A percentile compares a stretch with the other conserved stretches of the same genome.
Evolutionary conservation across 441 rosid species (phyloP).

Genomic region (Omphalea diandra): DNA sequence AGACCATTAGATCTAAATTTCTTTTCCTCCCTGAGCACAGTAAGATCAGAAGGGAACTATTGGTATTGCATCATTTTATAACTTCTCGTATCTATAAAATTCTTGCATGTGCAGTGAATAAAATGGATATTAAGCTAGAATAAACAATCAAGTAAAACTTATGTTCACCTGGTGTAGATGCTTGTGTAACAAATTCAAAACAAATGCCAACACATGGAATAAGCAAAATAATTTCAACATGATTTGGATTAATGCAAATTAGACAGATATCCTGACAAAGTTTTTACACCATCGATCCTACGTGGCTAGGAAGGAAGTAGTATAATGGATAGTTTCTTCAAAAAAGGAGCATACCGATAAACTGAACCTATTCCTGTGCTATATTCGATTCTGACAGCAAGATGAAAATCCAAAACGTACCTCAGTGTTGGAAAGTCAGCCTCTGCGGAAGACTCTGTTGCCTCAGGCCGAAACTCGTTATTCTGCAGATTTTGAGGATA

Average conservation of each 20-base stretch:
- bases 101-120: neutral
- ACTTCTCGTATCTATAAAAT: neutral
- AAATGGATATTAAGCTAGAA: neutral
- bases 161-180: neutral
- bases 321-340: neutral
- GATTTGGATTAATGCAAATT: neutral
- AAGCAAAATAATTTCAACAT: neutral
- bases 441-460: slow-evolving; percentile 70
- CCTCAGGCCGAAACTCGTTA: slow-evolving; percentile 50
- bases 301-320: neutral
- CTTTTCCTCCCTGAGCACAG: neutral
- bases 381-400: slow-evolving; percentile 7
- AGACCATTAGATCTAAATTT: neutral
- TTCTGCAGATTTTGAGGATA: slow-evolving; percentile 74
- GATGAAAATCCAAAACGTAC: slow-evolving; percentile 31
- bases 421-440: slow-evolving; percentile 86
- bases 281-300: neutral
- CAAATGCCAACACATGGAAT: neutral
- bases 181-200: neutral
- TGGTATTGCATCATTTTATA: neutral
- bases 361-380: neutral
- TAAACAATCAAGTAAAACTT: neutral
- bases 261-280: neutral
- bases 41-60: neutral
- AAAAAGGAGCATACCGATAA: neutral